Conservation (phyloP, 2,329 filamentous ascomycete species). For the Eurotiales sp. region DNA sequence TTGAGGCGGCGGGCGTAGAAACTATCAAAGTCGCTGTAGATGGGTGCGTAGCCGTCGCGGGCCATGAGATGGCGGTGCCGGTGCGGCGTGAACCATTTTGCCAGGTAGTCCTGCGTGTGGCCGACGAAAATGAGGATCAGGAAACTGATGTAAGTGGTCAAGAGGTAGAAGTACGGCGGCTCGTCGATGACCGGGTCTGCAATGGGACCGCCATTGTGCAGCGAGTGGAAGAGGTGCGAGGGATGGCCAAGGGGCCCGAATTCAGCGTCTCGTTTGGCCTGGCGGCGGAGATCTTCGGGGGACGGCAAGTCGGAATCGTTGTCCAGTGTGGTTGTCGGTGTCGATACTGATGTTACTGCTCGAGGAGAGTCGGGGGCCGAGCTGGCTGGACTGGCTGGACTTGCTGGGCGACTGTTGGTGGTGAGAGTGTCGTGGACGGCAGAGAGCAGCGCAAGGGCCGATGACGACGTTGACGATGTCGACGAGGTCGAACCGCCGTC, state of each 20-base stretch:
- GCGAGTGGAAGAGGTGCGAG: slow-evolving; percentile 79
- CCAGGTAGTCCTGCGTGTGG: slow-evolving; percentile 90
- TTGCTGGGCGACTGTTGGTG: not conserved
- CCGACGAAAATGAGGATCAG: slow-evolving; percentile 88
- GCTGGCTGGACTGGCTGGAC: not conserved
- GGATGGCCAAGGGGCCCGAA: slow-evolving; percentile 77
- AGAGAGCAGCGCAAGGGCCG: slow-evolving; percentile 1
- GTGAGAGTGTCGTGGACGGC: slow-evolving; percentile 6
- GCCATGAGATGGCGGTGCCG: slow-evolving; percentile 76
- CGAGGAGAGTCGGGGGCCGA: not conserved
- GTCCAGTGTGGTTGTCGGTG: no score
- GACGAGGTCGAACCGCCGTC: not conserved
- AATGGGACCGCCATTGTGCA: slow-evolving; percentile 72
- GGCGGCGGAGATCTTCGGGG: slow-evolving; percentile 63
- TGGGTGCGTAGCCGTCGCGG: slow-evolving; percentile 80
- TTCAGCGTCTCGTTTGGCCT: slow-evolving; percentile 74
- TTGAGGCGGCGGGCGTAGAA: slow-evolving; percentile 91
- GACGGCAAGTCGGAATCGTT: not conserved
- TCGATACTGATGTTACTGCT: no score
- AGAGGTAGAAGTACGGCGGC: slow-evolving; percentile 86
- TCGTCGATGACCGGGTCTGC: slow-evolving; percentile 81
- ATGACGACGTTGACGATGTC: not conserved
- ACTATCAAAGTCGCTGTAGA: slow-evolving; percentile 96
- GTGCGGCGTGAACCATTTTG: slow-evolving; percentile 79
- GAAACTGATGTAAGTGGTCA: slow-evolving; percentile 96